Conservation (phyloP, 2,329 filamentous ascomycete species). For the Cladosporium cucumerinum region DNA sequence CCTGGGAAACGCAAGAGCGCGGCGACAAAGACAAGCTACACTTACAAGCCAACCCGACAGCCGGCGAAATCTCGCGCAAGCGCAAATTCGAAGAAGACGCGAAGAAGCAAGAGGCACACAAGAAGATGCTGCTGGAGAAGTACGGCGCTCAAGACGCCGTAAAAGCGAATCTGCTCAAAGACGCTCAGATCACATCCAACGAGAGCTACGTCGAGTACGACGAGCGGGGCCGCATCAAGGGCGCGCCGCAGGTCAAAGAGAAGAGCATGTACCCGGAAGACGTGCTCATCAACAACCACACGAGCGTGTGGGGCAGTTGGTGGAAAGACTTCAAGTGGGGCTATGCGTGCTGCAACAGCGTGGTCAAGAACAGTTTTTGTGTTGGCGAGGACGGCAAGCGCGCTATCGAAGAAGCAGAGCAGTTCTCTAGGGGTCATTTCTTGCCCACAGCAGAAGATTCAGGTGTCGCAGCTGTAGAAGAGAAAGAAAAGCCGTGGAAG, state of each 20-base stretch:
- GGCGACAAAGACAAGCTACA: constrained; percentile 76
- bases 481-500: constrained; percentile 41
- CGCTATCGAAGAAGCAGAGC: constrained; percentile 75
- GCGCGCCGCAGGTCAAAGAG: constrained; percentile 68
- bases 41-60: constrained; percentile 93
- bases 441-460: constrained; percentile 34
- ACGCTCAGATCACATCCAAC: constrained; percentile 70
- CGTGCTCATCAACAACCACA: constrained; percentile 84
- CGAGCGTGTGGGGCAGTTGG: constrained; percentile 92
- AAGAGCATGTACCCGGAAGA: constrained; percentile 94
- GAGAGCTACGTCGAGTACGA: constrained; percentile 94
- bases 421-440: constrained; percentile 49
- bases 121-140: constrained; percentile 71
- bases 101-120: constrained; percentile 62
- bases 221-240: constrained; percentile 83
- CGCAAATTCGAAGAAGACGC: constrained; percentile 73
- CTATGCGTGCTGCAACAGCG: constrained; percentile 90
- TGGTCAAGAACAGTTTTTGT: constrained; percentile 94
- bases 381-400: constrained; percentile 83
- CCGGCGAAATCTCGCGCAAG: constrained; percentile 78
- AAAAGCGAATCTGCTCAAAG: constrained; percentile 55
- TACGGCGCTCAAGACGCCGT: constrained; percentile 71
- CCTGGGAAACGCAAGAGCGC: constrained; percentile 91
- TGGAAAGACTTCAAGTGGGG: constrained; percentile 96
- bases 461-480: constrained; percentile 32